Percentiles rank a stretch among this genome's conserved stretches.
Evolutionary conservation across 2,329 filamentous ascomycete species (phyloP).

Genomic region (Trichoderma brevicompactum): DNA sequence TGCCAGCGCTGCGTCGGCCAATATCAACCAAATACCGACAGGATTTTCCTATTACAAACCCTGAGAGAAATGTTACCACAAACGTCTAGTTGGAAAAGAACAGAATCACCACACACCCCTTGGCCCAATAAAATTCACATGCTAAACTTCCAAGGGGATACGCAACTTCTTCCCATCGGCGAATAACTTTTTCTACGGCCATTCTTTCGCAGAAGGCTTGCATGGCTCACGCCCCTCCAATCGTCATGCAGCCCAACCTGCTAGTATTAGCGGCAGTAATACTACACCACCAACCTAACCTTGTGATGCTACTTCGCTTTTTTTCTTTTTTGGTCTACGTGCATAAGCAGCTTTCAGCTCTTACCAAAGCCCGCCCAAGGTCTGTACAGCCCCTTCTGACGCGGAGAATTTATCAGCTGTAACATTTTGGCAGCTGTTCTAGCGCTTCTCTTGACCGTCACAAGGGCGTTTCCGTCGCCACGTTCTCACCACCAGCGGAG

Average conservation of each 20-base stretch:
- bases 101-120: background rate
- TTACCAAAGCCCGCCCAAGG: background rate
- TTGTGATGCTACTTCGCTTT: background rate
- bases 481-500: background rate
- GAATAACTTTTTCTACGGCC: background rate
- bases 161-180: background rate
- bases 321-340: background rate
- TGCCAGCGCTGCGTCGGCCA: background rate
- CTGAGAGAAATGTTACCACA: background rate
- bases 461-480: background rate
- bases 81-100: background rate
- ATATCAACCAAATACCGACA: too few species aligned
- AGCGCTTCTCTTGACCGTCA: background rate
- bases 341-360: background rate
- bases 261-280: background rate
- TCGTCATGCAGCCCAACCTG: background rate
- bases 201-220: slow-evolving; percentile 7
- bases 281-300: background rate
- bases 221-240: slow-evolving; percentile 2
- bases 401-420: slow-evolving; percentile 17
- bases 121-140: slow-evolving; percentile 1
- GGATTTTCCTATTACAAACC: background rate
- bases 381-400: background rate
- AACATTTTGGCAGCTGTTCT: background rate
- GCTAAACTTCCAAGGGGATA: background rate